Evolutionary conservation across 2,329 filamentous ascomycete genomes (phyloP).

Genomic region (Aspergillus neotritici): DNA sequence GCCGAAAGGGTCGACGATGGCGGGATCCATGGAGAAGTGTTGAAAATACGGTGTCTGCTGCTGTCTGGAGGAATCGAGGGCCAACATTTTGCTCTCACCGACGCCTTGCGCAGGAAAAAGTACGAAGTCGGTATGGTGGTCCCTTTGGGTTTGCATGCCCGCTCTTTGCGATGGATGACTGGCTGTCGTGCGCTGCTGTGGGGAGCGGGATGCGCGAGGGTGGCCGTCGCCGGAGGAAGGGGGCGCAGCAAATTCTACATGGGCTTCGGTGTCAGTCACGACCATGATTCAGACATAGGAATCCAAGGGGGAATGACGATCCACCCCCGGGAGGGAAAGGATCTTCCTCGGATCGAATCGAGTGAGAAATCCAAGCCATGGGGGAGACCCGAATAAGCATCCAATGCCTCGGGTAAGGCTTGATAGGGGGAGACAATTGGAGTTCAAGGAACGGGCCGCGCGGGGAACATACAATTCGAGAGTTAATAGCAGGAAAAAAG

Average conservation of each 20-base stretch:
- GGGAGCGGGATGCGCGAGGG: conserved; percentile 6
- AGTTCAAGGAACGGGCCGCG: conserved; percentile 11
- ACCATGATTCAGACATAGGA: background rate
- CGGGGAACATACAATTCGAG: conserved; percentile 9
- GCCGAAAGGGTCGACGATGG: conserved; percentile 26
- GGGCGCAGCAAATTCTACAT: conserved; percentile 3
- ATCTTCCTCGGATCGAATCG: too few relatives aligned
- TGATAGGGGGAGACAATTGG: conserved; percentile 4
- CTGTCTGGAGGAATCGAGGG: conserved; percentile 28
- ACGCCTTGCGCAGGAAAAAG: conserved; percentile 13
- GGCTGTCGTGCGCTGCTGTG: conserved; percentile 1
- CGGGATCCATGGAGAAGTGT: conserved; percentile 29
- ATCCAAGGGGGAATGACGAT: too few relatives aligned
- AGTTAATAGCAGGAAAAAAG: background rate
- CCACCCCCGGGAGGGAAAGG: too few relatives aligned
- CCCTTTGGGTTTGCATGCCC: conserved; percentile 17
- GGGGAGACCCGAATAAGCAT: background rate
- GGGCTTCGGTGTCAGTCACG: background rate
- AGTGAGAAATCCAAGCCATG: too few relatives aligned
- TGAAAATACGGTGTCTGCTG: conserved; percentile 28
- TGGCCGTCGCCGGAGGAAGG: background rate
- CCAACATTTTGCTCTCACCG: conserved; percentile 24
- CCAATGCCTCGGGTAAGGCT: background rate
- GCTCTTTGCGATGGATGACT: conserved; percentile 6
- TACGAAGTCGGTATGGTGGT: conserved; percentile 17